Evolutionary conservation across 2,329 filamentous ascomycete species (phyloP), one percentile per base, ranked within the genome.

Genomic region (Alternaria sp.): DNA sequence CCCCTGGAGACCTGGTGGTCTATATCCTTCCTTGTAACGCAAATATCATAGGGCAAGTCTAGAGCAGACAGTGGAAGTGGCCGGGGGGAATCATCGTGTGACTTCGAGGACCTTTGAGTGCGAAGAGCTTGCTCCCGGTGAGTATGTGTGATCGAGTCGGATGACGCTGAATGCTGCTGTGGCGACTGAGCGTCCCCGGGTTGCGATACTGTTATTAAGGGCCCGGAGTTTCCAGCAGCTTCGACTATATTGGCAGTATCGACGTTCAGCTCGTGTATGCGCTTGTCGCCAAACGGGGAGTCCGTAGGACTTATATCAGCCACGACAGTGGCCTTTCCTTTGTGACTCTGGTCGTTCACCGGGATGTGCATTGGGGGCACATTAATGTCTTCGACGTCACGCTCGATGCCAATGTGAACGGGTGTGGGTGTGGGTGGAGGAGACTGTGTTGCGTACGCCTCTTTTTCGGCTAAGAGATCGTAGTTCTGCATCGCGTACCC

Each of bases 171-270:
- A n/a, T n/a, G n/a, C n/a, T n/a, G n/a, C n/a, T n/a, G n/a, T n/a
- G n/a, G n/a, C n/a, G n/a, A n/a, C n/a, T n/a, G n/a, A n/a, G n/a
- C n/a, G n/a, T n/a, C n/a, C n/a, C n/a, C n/a, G n/a, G n/a, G n/a
- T n/a, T n/a, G n/a, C 9, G 46, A 28, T 6, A 49, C 1, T 28
- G 9, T 49, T 3, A 49, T 49, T 1, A 5, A 28, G 5, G 23
- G 46, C 6, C 15, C 15, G 1, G 11, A 9, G 23, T 8, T 46
- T 5, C 5, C 44, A 15, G 7, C 6, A 6, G 44, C 15, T 10
- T 17, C 3, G 7, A 4, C 12, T 8, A 6, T 0, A 6, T 12
- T 15, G 12, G 17, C 6, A 3, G 12, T 9, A 0, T 1, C 44
- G 4, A 10, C 6, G 6, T 15, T 23, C 6, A 19, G 19, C 12